Base-by-base conservation (phyloP, 805 yeast species). In the Candida orba region DNA sequence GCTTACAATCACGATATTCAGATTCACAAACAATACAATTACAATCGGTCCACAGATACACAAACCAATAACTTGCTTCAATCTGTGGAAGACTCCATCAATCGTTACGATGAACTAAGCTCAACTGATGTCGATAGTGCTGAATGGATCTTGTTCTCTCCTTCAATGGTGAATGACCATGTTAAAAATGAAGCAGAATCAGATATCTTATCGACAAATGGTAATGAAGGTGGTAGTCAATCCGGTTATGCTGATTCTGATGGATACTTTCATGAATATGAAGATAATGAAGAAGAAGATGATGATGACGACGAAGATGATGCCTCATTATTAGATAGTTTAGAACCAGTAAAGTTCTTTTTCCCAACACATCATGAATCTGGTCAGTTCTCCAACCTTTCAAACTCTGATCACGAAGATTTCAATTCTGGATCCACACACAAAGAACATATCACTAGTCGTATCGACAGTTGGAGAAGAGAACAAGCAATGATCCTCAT, bases 381-480 rank as follows among this genome's bases (percentile, higher is more conserved):
- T 13, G 55, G 55, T 1, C 43, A 49, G 9, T 52, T 33, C 8
- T 15, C 17, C 12, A 17, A 17, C 9, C 15, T 5, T 6, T 13
- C 6, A 4, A 6, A 13, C 9, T 13, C 32, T 30, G 32, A 30
- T 30, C 13, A n/a, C 8, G 3, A 14, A 30, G 47, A 47, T 27
- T 34, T 36, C 9, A 5, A 8, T 7, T 34, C 40, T 8, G 45
- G 51, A 13, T 24, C 51, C 14, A 24, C 41, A 12, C 49, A 48
- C 25, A 46, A 51, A 13, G 60, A 56, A 34, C 52, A 43, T 34
- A 40, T 58, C 31, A 51, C 55, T 4, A 49, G 44, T 35, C 45
- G 62, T 27, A 57, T 58, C 17, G 61, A 58, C 36, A 44, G 41
- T 14, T 58, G 62, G 62, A 49, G 59, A 27, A 54, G 49, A 41